A percentile compares a stretch with the other conserved stretches of the same genome.
phyloP scores from a whole-genome alignment of 345 rosid genomes.

The Stellera chamaejasme region DNA sequence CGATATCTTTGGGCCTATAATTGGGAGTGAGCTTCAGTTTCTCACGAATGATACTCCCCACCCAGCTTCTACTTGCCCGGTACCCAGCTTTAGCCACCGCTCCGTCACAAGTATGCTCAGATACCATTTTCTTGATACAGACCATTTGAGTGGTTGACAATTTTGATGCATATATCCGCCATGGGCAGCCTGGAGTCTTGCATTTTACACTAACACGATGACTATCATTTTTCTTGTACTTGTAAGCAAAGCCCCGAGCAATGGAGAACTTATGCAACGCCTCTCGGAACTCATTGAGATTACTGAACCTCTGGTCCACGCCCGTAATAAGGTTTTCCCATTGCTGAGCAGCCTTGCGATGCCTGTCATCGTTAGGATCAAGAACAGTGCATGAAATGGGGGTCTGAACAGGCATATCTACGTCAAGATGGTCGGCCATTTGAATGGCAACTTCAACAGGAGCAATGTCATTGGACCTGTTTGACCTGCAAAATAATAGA shows the following conservation, averaged over 20 bases:
- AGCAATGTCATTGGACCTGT: slow-evolving; percentile 46
- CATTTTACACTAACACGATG: slow-evolving; percentile 88
- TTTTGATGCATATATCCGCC: slow-evolving; percentile 89
- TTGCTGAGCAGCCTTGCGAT: slow-evolving; percentile 51
- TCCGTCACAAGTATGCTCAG: slow-evolving; percentile 83
- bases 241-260: slow-evolving; percentile 82
- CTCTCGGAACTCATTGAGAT: slow-evolving; percentile 78
- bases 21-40: slow-evolving; percentile 76
- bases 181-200: slow-evolving; percentile 81
- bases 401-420: slow-evolving; percentile 29
- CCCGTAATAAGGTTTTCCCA: slow-evolving; percentile 94
- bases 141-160: slow-evolving; percentile 76
- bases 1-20: slow-evolving; percentile 87
- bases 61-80: slow-evolving; percentile 90
- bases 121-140: slow-evolving; percentile 80
- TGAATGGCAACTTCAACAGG: slow-evolving; percentile 32
- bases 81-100: slow-evolving; percentile 69
- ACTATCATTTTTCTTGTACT: slow-evolving; percentile 87
- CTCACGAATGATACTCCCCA: slow-evolving; percentile 86
- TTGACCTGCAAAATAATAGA: slow-evolving; percentile 38
- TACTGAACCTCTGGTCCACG: slow-evolving; percentile 77
- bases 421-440: slow-evolving; percentile 15
- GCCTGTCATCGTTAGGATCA: slow-evolving; percentile 33
- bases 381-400: slow-evolving; percentile 35
- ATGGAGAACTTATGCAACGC: slow-evolving; percentile 85